Conservation (phyloP, 305 asterid species). For the Fraxinus sp. region DNA sequence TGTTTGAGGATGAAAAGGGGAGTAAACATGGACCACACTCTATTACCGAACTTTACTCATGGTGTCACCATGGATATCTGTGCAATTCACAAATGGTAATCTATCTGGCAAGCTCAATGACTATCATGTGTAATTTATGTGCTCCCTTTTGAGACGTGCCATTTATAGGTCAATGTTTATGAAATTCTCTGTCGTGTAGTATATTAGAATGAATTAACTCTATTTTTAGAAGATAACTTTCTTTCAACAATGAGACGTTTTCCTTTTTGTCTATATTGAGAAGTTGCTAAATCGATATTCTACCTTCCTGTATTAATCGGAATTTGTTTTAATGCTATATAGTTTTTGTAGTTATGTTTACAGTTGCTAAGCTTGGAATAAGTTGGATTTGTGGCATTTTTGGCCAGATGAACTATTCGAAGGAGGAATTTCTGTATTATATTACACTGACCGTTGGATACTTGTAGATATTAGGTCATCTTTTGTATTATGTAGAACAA, state of each 20-base stretch:
- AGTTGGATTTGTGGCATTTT: not conserved
- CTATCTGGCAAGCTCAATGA: not conserved
- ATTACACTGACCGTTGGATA: not conserved
- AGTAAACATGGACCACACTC: constrained; percentile 79
- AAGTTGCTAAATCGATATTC: not conserved
- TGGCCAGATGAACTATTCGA: not conserved
- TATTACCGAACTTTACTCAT: constrained; percentile 68
- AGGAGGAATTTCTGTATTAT: not conserved
- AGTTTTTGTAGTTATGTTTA: not conserved
- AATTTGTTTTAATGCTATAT: constrained; percentile 5
- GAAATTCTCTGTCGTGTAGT: not conserved
- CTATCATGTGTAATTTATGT: constrained; percentile 1
- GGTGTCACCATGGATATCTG: constrained; percentile 73
- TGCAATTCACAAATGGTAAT: constrained; percentile 60
- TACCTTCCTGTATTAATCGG: not conserved
- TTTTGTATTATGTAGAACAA: not conserved
- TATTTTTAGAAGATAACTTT: not conserved
- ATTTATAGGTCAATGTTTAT: not conserved
- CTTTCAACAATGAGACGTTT: not conserved
- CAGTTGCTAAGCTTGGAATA: not conserved
- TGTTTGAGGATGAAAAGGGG: constrained; percentile 73
- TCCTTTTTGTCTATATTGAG: not conserved
- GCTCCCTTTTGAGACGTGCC: constrained; percentile 15
- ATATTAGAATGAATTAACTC: not conserved
- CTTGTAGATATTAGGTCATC: not conserved